Conservation (phyloP, 2,329 filamentous ascomycete genomes). For the Lanzia echinophila region DNA sequence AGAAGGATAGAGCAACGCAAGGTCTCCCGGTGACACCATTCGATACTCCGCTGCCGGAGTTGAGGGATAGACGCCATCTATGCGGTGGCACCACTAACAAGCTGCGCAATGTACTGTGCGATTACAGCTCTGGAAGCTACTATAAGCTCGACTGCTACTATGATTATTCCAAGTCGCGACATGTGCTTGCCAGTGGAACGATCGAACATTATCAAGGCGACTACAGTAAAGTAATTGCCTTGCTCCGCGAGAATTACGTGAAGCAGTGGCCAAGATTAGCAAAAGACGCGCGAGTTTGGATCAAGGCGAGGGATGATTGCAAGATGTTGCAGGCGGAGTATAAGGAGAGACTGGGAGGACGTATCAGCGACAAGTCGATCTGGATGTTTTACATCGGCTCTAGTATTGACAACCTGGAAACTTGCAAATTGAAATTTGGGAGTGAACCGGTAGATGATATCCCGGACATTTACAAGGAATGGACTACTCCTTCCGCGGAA, state of each 20-base stretch:
- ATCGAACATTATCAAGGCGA: background rate
- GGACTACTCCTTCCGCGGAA: background rate
- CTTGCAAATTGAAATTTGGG: background rate
- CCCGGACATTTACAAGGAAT: background rate
- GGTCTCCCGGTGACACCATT: too few relatives aligned
- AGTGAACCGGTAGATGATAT: background rate
- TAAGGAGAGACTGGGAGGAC: background rate
- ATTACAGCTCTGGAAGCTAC: too few relatives aligned
- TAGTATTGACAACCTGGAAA: too few relatives aligned
- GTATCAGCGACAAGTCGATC: background rate
- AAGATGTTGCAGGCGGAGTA: background rate
- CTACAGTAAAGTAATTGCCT: background rate
- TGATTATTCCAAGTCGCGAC: background rate
- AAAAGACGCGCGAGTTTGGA: background rate
- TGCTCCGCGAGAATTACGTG: background rate
- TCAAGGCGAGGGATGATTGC: background rate
- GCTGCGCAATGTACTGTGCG: too few relatives aligned
- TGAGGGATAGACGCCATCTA: too few relatives aligned
- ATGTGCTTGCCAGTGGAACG: background rate
- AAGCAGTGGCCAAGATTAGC: background rate
- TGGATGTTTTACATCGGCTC: background rate
- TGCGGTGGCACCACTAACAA: too few relatives aligned
- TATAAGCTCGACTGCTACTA: too few relatives aligned
- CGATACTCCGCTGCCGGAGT: too few relatives aligned
- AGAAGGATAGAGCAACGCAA: too few relatives aligned